Evolutionary conservation across 2,329 filamentous ascomycete genomes (phyloP).

Genomic region (Phoma sp.): DNA sequence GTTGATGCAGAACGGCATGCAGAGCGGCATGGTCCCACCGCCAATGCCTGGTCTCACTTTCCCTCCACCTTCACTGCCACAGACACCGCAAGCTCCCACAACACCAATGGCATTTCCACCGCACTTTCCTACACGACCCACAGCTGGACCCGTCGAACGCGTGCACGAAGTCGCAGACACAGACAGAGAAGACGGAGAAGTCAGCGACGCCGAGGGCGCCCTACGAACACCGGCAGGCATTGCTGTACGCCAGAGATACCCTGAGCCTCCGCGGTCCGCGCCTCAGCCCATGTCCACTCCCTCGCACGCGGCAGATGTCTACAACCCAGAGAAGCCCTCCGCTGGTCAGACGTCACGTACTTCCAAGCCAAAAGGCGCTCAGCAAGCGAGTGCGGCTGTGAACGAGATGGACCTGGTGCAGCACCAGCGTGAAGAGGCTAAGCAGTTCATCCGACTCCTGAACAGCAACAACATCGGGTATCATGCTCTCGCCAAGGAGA

Average conservation of each 20-base stretch:
- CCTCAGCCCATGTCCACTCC: slow-evolving; percentile 15
- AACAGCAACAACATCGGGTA: slow-evolving; percentile 71
- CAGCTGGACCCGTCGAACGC: slow-evolving; percentile 29
- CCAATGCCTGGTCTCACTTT: slow-evolving; percentile 27
- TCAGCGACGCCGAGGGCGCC: slow-evolving; percentile 63
- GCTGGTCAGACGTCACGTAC: slow-evolving; percentile 21
- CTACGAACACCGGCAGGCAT: slow-evolving; percentile 20
- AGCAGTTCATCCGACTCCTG: slow-evolving; percentile 48
- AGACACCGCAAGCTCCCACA: slow-evolving; percentile 25
- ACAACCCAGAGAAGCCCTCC: slow-evolving; percentile 29
- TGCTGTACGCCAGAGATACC: slow-evolving; percentile 11
- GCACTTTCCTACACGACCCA: slow-evolving; percentile 10
- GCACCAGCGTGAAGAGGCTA: slow-evolving; percentile 42
- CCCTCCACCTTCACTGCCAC: slow-evolving; percentile 29
- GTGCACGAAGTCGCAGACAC: slow-evolving; percentile 44
- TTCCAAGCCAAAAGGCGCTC: slow-evolving; percentile 4
- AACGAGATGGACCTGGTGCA: slow-evolving; percentile 19
- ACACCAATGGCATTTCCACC: slow-evolving; percentile 24
- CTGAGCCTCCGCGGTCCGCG: slow-evolving; percentile 33
- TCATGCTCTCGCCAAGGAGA: slow-evolving; percentile 63
- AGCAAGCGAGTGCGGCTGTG: slow-evolving; percentile 2
- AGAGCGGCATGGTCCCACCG: slow-evolving; percentile 28
- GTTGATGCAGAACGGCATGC: slow-evolving; percentile 26
- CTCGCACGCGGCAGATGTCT: slow-evolving; percentile 11
- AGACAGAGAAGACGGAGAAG: slow-evolving; percentile 75